Evolutionary conservation across 257 asterid species (phyloP).

Genomic region (Anisodus acutangulus): DNA sequence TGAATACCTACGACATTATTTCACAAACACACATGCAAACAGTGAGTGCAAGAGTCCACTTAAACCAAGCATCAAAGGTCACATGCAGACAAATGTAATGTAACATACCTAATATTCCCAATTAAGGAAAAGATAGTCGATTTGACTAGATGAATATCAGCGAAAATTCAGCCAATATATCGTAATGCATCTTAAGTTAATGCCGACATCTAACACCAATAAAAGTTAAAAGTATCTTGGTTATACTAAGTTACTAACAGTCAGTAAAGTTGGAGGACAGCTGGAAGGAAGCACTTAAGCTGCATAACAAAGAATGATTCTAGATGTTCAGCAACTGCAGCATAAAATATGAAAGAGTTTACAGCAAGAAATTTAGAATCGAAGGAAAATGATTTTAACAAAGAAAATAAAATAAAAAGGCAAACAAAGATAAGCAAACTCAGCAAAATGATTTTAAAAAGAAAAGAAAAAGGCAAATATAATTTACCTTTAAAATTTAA

Average conservation of each 20-base stretch:
- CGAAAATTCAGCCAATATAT: neutral
- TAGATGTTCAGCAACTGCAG: neutral
- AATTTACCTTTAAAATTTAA: neutral
- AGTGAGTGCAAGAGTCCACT: conserved; percentile 11
- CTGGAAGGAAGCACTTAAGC: conserved; percentile 21
- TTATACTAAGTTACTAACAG: neutral
- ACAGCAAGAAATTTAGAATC: neutral
- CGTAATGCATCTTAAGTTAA: neutral
- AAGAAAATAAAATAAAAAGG: neutral
- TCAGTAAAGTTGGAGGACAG: neutral
- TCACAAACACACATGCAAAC: neutral
- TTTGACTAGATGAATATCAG: conserved; percentile 24
- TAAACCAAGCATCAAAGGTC: neutral
- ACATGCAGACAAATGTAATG: conserved; percentile 10
- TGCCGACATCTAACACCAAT: conserved; percentile 6
- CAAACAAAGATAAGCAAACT: no score
- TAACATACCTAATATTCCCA: neutral
- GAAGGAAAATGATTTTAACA: no score
- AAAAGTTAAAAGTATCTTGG: neutral
- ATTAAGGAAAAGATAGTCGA: neutral
- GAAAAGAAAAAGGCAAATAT: neutral
- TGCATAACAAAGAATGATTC: conserved; percentile 1
- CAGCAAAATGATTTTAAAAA: neutral
- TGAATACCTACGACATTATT: neutral
- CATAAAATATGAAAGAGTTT: conserved; percentile 3